phyloP scores from a whole-genome alignment of 2,329 filamentous ascomycete genomes.

The Cercospora sp. region DNA sequence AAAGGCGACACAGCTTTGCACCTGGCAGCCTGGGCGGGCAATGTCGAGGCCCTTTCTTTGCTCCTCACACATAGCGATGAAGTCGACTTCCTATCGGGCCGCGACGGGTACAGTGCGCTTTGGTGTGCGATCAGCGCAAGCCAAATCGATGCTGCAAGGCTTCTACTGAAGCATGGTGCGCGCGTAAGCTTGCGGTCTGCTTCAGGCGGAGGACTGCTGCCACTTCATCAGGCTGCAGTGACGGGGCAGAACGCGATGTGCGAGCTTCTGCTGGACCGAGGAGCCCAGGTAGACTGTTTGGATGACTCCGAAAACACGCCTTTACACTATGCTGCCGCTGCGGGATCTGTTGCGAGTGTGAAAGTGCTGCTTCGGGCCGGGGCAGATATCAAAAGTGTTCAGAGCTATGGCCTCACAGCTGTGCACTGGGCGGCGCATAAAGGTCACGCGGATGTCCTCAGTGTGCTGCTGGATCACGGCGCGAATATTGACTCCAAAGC shows the following conservation, averaged over 20 bases:
- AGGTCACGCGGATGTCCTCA: slow-evolving; percentile 32
- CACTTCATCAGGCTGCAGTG: slow-evolving; percentile 36
- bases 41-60: slow-evolving; percentile 31
- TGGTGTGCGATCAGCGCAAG: slow-evolving; percentile 36
- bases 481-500: slow-evolving; percentile 28
- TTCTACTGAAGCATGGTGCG: slow-evolving; percentile 34
- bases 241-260: slow-evolving; percentile 35
- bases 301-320: slow-evolving; percentile 34
- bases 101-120: slow-evolving; percentile 35
- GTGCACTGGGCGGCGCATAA: slow-evolving; percentile 37
- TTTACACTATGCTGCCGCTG: slow-evolving; percentile 35
- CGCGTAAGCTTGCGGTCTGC: slow-evolving; percentile 31
- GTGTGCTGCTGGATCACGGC: slow-evolving; percentile 26
- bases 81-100: slow-evolving; percentile 33
- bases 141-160: slow-evolving; percentile 32
- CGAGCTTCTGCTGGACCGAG: slow-evolving; percentile 34
- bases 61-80: slow-evolving; percentile 33
- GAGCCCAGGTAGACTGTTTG: slow-evolving; percentile 32
- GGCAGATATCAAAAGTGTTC: slow-evolving; percentile 28
- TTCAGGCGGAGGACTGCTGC: slow-evolving; percentile 26
- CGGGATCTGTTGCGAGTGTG: slow-evolving; percentile 27
- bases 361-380: slow-evolving; percentile 28
- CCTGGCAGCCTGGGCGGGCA: slow-evolving; percentile 34
- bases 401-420: slow-evolving; percentile 32
- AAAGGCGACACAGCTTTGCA: slow-evolving; percentile 36